Evolutionary conservation across 176 grass and related monocot species (phyloP), one percentile per base, ranked within the genome.

Genomic region (Microstegium vimineum): DNA sequence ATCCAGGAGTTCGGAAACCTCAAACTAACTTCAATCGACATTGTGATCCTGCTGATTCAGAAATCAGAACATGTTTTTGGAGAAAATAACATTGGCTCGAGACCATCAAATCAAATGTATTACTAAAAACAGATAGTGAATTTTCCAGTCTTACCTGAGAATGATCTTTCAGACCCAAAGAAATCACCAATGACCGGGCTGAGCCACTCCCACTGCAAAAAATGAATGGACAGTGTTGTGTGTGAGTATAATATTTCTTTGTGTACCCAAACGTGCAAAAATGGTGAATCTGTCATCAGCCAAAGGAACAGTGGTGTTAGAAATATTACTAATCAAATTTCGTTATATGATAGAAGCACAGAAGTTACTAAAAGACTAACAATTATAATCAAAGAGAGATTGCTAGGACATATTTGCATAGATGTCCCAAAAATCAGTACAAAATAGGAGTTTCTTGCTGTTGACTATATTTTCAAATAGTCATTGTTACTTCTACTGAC

Each of bases 111-210:
- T 76, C 5, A 64, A 69, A 78, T 76, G 3, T 36, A 57, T 68
- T 26, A 23, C 16, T 25, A 60, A 52, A 84, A 52, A 35, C 40
- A 71, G 4, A 54, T 25, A 43, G 13, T 71, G 26, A 71, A 86
- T n/a, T 23, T 75, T 75, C 30, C 32, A 32, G 33, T 70, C 45
- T 86, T 87, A 98, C 95, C 89, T 82, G 86, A 60, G 92, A 98
- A 83, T 98, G 95, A 63, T 98, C 92, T 69, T 90, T 98, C 31
- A 98, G 85, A 56, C 95, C 95, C 90, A 98, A 89, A 84, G 95
- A 95, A 34, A 98, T 71, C 67, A 95, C 80, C 95, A 98, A 84
- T 17, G 82, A 81, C 49, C 63, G 77, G 22, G 88, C 69, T 84
- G 95, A 98, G 52, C 85, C 89, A 80, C 82, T 88, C 66, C 37